Base-by-base conservation (phyloP, 352 stramenopile genomes). In the Phytopythium boreale region DNA sequence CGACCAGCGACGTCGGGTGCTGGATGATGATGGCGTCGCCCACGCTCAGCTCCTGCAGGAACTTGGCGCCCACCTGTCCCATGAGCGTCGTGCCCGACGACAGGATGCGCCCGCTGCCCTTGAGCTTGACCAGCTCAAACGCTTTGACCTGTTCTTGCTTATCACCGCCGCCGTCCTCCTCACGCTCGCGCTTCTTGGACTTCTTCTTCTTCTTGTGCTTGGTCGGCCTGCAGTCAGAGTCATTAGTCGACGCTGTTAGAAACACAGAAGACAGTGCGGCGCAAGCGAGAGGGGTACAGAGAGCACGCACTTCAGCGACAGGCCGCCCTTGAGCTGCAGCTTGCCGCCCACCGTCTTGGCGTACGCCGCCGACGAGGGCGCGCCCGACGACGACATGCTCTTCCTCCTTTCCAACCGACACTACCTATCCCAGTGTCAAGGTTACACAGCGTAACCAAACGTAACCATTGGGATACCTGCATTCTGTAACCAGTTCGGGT, bases 21-120 rank as follows among this genome's bases (percentile, higher is more conserved):
- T 86, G 79, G 36, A 97, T 83, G 64, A 97, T 78, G 46, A 97
- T 76, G 5, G 90, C 90, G 65, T 97, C 90, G 46, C 89, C 89
- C 27, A 85, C 74, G 26, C 71, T 63, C 49, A 97, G 69, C 59
- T 97, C 84, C 46, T 84, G 79, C 49, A 95, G 79, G 67, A 97
- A 97, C 46, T 82, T 84, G 44, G 89, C 78, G 60, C 85, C 89
- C 41, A 86, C 59, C 63, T 93, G 82, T 24, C 90, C 89, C 76
- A 94, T 93, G 43, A 97, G 74, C 31, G 87, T 92, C 62, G 87
- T 96, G n/a, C 90, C 90, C 2, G 82, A 94, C 53, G 85, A 94
- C 47, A 95, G 70, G 19, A 97, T 88, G 22, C 90, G 84, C 6
- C 89, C 90, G 11, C 72, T 92, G 14, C 90, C 90, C 19, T 88